Evolutionary conservation across 2,329 filamentous ascomycete genomes (phyloP), one percentile per base, ranked within the genome.

Genomic region (Tolypocladium tundrense): DNA sequence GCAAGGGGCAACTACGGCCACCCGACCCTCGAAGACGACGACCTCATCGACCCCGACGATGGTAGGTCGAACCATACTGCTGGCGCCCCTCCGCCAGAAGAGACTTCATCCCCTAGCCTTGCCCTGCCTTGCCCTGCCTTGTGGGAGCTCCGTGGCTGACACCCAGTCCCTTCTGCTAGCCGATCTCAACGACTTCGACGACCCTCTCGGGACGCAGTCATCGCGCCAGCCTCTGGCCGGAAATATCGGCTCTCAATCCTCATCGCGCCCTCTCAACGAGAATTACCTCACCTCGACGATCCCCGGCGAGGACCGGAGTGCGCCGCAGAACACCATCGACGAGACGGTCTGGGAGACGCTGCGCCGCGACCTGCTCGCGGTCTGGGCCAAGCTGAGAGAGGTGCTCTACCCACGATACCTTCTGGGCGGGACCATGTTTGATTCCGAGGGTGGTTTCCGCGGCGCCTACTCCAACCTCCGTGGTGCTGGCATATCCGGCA

Each of bases 321-420:
- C 94, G 19, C 84, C 91, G 9, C 86, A 88, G 64, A 96, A 95
- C 75, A 99, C 94, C 52, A 95, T 99, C 72, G 94, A 99, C 73
- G 94, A 99, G 76, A 87, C 86, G 1, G 94, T 99, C 45, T 99
- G 94, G 94, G 90, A 93, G 50, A 99, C 94, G n/a, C 79, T 99
- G 60, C 90, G 89, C 56, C 88, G 94, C 64, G 94, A 99, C 72
- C 77, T 99, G 63, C 75, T 93, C 9, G 94, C 91, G 33, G 91
- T 97, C 41, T 97, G 94, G 93, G 89, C 90, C 75, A 99, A 99
- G 81, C 91, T 99, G 87, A 87, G 90, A 72, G 93, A 97, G 78
- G 94, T 99, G 43, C 84, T 99, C 60, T 99, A 91, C 75, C 94
- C 94, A 21, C 92, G 92, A 69, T 97, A 97, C 76, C 81, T 99